Base-by-base conservation (phyloP, 1,284 basidiomycete genomes). In the Earliella scabrosa region DNA sequence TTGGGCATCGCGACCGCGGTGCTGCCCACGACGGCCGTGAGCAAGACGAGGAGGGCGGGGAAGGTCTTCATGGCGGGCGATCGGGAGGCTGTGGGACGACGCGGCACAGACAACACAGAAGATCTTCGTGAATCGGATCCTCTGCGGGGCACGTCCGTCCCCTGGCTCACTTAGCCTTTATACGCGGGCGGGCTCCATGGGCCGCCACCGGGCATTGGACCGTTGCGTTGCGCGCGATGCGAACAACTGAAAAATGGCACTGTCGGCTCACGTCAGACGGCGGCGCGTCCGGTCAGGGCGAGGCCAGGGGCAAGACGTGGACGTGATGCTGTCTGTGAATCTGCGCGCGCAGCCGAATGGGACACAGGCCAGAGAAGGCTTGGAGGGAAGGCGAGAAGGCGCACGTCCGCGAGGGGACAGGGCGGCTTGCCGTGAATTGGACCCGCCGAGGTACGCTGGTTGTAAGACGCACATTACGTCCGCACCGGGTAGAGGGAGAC, bases 1-100 rank as follows among this genome's bases (percentile, higher is more conserved):
- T 48, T 39, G n/a, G 57, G 60, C 29, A 52, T 52, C 39, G 56
- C 48, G 43, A 62, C 57, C 23, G 60, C 60, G 8, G 52, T 21
- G 27, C 21, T 41, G 52, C 36, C 45, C 34, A 51, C 24, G 18
- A 46, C 52, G 39, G 39, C 41, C 38, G 50, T 47, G 24, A 62
- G 55, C 52, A 57, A 35, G 35, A 55, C 21, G 40, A 57, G 48
- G 46, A 62, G 26, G 44, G 35, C 34, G 34, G 40, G 16, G 29
- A 56, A 36, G 11, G 55, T 23, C 46, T 57, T 59, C 60, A 62
- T 62, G 27, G 16, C 20, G 18, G 13, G 29, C 8, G 31, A n/a
- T 21, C 16, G 18, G 38, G 4, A 13, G 26, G 38, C n/a, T 31
- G 31, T 24, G 20, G 34, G 18, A 29, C 27, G 14, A 8, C 14